Conservation (phyloP, 495 filamentous ascomycete genomes). For the Lasiosphaeria ovina region DNA sequence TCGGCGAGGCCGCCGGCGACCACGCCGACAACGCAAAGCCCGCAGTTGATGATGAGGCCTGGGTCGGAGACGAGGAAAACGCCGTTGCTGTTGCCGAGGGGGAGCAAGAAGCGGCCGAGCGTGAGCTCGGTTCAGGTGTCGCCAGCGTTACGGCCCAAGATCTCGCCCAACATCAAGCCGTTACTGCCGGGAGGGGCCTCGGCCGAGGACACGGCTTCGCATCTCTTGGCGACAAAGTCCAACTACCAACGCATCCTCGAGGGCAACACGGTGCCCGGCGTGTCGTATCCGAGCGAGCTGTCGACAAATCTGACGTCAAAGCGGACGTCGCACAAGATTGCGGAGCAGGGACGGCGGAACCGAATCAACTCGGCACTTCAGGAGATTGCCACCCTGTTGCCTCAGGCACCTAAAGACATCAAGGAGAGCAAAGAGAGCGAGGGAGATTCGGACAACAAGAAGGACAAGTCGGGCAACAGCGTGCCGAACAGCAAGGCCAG, state of each 20-base stretch:
- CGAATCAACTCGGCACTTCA: slow-evolving; percentile 92
- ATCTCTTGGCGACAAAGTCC: slow-evolving; percentile 86
- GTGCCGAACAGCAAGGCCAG: slow-evolving; percentile 85
- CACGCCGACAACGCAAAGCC: slow-evolving; percentile 50
- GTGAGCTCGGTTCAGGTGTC: slow-evolving; percentile 71
- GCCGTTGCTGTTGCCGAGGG: slow-evolving; percentile 43
- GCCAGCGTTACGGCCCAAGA: slow-evolving; percentile 85
- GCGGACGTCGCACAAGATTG: slow-evolving; percentile 95
- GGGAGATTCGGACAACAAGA: slow-evolving; percentile 36
- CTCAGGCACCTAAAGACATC: slow-evolving; percentile 41
- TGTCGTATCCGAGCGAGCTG: slow-evolving; percentile 85
- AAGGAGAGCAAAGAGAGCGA: slow-evolving; percentile 44
- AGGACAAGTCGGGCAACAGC: slow-evolving; percentile 32
- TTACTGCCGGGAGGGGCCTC: slow-evolving; percentile 66
- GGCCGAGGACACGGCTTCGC: slow-evolving; percentile 68
- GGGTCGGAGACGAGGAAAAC: slow-evolving; percentile 42
- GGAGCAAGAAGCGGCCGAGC: slow-evolving; percentile 70
- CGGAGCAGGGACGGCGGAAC: slow-evolving; percentile 92
- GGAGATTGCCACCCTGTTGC: slow-evolving; percentile 84
- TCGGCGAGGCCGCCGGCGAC: slow-evolving; percentile 40
- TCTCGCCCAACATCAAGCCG: slow-evolving; percentile 92
- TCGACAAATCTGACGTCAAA: slow-evolving; percentile 94
- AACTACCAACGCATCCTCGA: slow-evolving; percentile 98
- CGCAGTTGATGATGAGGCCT: slow-evolving; percentile 44
- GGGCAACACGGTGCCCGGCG: slow-evolving; percentile 83